These are phyloP conservation scores for Tagetes erecta DNA, from an alignment of 129 eudicot species.

Conservation along the genomic window DNA sequence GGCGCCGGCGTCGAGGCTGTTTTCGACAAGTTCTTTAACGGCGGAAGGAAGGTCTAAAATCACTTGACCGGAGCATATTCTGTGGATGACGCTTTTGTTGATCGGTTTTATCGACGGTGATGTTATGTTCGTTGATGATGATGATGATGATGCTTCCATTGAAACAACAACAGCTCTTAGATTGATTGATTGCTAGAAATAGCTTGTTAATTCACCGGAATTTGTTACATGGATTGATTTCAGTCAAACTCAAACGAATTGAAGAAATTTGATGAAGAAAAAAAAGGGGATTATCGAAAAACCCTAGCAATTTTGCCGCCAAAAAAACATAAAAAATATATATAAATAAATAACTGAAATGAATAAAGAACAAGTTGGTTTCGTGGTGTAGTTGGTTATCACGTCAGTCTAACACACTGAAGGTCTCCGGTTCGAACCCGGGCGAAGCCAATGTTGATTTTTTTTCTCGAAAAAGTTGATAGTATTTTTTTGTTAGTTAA, in stretches of 20 bases:
- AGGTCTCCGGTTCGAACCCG: constrained; percentile 80
- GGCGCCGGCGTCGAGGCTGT: constrained; percentile 96
- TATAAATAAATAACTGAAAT: too few relatives aligned
- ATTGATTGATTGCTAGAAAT: not conserved
- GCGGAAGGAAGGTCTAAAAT: constrained; percentile 89
- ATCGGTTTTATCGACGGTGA: constrained; percentile 62
- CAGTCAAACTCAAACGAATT: not conserved
- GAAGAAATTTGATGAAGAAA: constrained; percentile 9
- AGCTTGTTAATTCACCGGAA: not conserved
- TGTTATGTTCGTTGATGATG: constrained; percentile 12
- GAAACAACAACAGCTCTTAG: not conserved
- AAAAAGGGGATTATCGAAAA: not conserved
- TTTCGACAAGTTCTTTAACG: constrained; percentile 90
- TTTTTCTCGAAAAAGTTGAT: too few relatives aligned
- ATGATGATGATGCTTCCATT: constrained; percentile 40
- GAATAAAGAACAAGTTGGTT: constrained; percentile 14
- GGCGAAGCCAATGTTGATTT: constrained; percentile 45
- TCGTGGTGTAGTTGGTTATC: constrained; percentile 88
- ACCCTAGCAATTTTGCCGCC: constrained; percentile 43
- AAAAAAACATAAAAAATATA: not conserved
- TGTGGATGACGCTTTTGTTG: constrained; percentile 74
- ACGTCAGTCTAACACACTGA: constrained; percentile 87
- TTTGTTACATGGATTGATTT: not conserved
- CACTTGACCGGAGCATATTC: constrained; percentile 88
- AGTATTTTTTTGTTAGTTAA: too few relatives aligned